Evolutionary conservation across 2,329 filamentous ascomycete species (phyloP).

Genomic region (Pseudophaeomoniella oleicola): DNA sequence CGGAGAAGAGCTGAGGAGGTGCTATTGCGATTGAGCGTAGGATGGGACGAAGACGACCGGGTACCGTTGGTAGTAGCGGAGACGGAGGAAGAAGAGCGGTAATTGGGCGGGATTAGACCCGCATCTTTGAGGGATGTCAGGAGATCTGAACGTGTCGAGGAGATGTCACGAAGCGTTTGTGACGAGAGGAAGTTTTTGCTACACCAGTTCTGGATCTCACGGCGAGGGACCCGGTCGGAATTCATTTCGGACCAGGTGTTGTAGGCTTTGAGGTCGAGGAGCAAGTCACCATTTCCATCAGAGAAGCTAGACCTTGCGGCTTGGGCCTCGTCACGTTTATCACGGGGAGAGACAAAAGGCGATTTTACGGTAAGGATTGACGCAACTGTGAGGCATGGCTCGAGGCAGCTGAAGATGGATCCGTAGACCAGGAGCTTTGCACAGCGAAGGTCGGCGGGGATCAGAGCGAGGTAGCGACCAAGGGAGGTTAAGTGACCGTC

Average conservation of each 20-base stretch:
- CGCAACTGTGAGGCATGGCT: slow-evolving; percentile 76
- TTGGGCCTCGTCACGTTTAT: slow-evolving; percentile 70
- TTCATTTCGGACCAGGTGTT: slow-evolving; percentile 64
- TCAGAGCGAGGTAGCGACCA: slow-evolving; percentile 84
- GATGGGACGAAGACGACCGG: neutral
- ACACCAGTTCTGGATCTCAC: slow-evolving; percentile 62
- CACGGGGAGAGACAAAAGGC: slow-evolving; percentile 72
- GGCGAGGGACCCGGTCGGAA: slow-evolving; percentile 40
- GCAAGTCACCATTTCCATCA: slow-evolving; percentile 65
- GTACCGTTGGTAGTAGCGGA: slow-evolving; percentile 36
- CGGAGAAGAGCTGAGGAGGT: slow-evolving; percentile 38
- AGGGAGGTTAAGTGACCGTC: slow-evolving; percentile 80
- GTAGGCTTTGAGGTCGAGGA: slow-evolving; percentile 76
- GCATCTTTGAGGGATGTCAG: slow-evolving; percentile 73
- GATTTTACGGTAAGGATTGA: slow-evolving; percentile 80
- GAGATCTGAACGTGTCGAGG: slow-evolving; percentile 74
- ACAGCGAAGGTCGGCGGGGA: slow-evolving; percentile 82
- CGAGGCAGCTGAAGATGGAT: slow-evolving; percentile 81
- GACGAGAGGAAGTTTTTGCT: slow-evolving; percentile 71
- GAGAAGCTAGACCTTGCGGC: slow-evolving; percentile 62
- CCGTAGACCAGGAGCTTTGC: slow-evolving; percentile 94
- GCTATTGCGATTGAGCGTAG: slow-evolving; percentile 17
- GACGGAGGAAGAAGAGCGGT: slow-evolving; percentile 31
- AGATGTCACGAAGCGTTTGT: slow-evolving; percentile 75
- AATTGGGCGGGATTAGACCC: slow-evolving; percentile 53